A percentile compares a stretch with the other conserved stretches of the same genome.
Conservation (phyloP, 345 rosid species). For the Salix koriyanagi region DNA sequence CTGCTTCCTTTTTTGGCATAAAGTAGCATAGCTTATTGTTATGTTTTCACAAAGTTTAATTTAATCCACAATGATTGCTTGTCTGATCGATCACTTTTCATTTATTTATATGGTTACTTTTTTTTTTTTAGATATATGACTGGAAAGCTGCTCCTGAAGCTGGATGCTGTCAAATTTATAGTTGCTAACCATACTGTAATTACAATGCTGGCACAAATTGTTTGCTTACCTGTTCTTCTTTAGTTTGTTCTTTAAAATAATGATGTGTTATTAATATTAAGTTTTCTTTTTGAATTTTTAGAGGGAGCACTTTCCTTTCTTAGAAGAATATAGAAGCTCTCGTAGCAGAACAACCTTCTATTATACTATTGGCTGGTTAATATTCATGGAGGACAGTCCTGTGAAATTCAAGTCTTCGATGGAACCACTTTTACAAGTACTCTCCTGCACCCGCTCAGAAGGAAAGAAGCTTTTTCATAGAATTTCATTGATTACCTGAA, state of each 20-base stretch:
- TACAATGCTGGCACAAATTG: slow-evolving; percentile 10
- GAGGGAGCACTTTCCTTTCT: slow-evolving; percentile 96
- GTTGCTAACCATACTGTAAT: slow-evolving; percentile 93
- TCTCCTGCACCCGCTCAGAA: slow-evolving; percentile 7
- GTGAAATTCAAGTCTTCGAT: slow-evolving; percentile 93
- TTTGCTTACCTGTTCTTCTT: slow-evolving; percentile 13
- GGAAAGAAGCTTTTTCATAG: neutral
- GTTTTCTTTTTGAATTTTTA: slow-evolving; percentile 24
- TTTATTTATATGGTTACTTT: neutral
- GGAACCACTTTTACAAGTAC: slow-evolving; percentile 88
- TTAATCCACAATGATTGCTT: neutral
- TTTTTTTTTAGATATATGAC: slow-evolving; percentile 78
- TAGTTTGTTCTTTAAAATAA: slow-evolving; percentile 11
- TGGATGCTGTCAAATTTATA: slow-evolving; percentile 86
- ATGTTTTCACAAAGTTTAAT: slow-evolving; percentile 4
- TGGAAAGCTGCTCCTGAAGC: slow-evolving; percentile 90
- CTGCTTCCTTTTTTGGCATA: slow-evolving; percentile 14
- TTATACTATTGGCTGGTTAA: slow-evolving; percentile 91
- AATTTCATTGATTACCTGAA: neutral
- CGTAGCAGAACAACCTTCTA: slow-evolving; percentile 97
- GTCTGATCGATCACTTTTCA: slow-evolving; percentile 1
- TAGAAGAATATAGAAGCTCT: slow-evolving; percentile 86
- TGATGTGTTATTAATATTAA: neutral
- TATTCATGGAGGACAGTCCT: slow-evolving; percentile 95
- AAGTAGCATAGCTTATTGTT: neutral